Percentiles rank a stretch among this genome's conserved stretches.
These are phyloP conservation scores for Emiliania huxleyi DNA, from an alignment of 78 protist genomes.

Conservation along the genomic window DNA sequence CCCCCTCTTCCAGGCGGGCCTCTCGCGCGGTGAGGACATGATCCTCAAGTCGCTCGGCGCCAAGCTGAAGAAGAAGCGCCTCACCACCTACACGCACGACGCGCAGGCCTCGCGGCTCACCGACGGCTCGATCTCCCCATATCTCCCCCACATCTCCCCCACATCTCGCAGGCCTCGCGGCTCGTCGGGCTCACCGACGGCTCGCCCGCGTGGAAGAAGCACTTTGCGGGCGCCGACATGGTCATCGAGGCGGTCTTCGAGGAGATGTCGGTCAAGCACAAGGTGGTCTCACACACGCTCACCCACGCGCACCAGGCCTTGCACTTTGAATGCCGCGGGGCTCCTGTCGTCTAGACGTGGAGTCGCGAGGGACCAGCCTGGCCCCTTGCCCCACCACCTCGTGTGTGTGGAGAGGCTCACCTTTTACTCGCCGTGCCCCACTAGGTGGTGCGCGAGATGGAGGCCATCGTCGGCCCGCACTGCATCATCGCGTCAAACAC, in stretches of 20 bases:
- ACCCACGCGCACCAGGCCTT: no score
- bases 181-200: not conserved
- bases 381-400: no score
- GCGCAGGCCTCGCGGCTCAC: no score
- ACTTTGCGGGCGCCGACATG: constrained; percentile 24
- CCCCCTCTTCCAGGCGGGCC: no score
- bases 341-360: no score
- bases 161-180: constrained; percentile 21
- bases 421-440: no score
- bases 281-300: no score
- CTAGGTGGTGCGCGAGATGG: not conserved
- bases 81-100: constrained; percentile 29
- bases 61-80: constrained; percentile 39
- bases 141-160: no score
- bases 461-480: not conserved
- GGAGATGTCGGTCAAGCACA: constrained; percentile 66
- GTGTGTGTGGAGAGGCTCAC: no score
- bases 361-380: no score
- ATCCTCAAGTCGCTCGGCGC: constrained; percentile 23
- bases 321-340: no score
- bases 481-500: constrained; percentile 83
- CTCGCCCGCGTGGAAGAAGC: not conserved
- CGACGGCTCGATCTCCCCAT: no score
- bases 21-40: constrained; percentile 61
- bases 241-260: constrained; percentile 85